Evolutionary conservation across 352 stramenopile genomes (phyloP).

Genomic region (Plasmopara halstedii): DNA sequence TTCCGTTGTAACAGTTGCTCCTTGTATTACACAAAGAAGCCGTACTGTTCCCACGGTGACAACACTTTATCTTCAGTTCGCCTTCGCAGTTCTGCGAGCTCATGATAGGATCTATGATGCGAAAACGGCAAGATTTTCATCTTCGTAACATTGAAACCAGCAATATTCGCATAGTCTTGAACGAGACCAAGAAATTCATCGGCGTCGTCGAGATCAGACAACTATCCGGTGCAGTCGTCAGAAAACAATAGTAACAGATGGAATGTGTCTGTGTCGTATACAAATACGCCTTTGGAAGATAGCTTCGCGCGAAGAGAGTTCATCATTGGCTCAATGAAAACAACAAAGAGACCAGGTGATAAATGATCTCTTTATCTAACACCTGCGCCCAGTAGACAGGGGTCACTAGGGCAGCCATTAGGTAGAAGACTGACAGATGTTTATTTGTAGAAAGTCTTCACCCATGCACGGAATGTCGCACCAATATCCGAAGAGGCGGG

Average conservation of each 20-base stretch:
- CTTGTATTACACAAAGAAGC: too few relatives aligned
- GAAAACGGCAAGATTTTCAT: slow-evolving; percentile 12
- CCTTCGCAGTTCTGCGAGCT: not conserved
- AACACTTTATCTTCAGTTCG: not conserved
- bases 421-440: slow-evolving; percentile 6
- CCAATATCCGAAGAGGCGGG: not conserved
- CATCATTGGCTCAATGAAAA: slow-evolving; percentile 12
- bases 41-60: too few relatives aligned
- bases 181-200: slow-evolving; percentile 1
- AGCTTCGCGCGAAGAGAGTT: not conserved
- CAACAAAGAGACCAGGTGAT: too few relatives aligned
- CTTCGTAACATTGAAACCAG: slow-evolving; percentile 10
- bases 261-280: too few relatives aligned
- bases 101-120: too few relatives aligned
- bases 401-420: slow-evolving; percentile 4
- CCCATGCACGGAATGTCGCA: not conserved
- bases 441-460: slow-evolving; percentile 14
- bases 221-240: slow-evolving; percentile 8
- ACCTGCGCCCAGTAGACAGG: not conserved
- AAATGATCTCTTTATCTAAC: slow-evolving; percentile 8
- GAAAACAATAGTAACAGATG: slow-evolving; percentile 2
- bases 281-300: not conserved
- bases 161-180: slow-evolving; percentile 4
- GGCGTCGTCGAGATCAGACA: not conserved
- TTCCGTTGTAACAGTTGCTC: too few relatives aligned